Evolutionary conservation across 805 yeast genomes (phyloP), one percentile per base, ranked within the genome.

Genomic region (Millerozyma miso): DNA sequence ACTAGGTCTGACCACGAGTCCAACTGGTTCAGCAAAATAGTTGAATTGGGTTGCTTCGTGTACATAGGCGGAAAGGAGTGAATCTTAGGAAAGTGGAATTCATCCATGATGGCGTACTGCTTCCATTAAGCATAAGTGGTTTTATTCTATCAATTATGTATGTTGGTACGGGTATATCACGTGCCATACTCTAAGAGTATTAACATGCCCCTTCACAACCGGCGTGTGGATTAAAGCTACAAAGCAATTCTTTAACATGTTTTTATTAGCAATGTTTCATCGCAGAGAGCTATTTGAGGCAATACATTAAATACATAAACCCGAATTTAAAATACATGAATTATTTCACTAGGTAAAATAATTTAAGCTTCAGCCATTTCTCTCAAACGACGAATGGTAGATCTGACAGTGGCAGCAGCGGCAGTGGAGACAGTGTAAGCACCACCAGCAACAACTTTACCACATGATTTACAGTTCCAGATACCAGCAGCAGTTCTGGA

Each of bases 311-410:
- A 41, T 33, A 26, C 29, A 14, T 37, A 39, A 48, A 40, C 48
- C 53, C 44, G 46, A 52, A 55, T 53, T 53, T 55, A 52, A 55
- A 55, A 51, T 51, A 55, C 42, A 44, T 23, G 29, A 23, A 23
- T 23, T 23, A 23, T 23, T 23, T 23, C 29, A 23, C 29, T 23
- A 23, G 10, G 29, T 23, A 23, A 23, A 52, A 46, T 48, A 50
- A 69, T 60, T 87, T 90, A 93, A 73, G 96, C 99, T 81, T 93
- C 99, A 77, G 95, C 97, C 81, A 95, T 73, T 73, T 93, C 99
- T 85, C 99, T 89, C 78, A 93, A 88, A 86, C 99, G 96, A 84
- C 99, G 91, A 81, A 93, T 93, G 76, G 99, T 91, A 56, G 99
- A 93, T 85, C 99, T 90, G 76, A 90, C 97, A 65, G 99, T 93